These are phyloP conservation scores for Aspergillus japonicus DNA, from an alignment of 2,329 filamentous ascomycete species.

Conservation along the genomic window DNA sequence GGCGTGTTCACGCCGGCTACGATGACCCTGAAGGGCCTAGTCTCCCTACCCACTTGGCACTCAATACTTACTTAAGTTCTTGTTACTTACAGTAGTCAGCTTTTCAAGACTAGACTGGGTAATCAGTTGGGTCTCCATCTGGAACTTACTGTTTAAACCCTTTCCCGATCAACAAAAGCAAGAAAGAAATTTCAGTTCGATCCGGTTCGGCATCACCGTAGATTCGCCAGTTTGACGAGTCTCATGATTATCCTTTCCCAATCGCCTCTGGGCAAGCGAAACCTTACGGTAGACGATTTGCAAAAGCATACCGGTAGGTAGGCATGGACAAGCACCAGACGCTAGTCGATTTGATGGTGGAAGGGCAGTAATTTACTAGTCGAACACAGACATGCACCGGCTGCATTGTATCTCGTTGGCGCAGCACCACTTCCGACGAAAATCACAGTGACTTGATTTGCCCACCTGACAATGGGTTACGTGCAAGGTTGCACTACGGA, in stretches of 20 bases:
- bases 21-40: neutral
- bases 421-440: neutral
- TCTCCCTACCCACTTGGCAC: neutral
- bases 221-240: conserved; percentile 7
- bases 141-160: neutral
- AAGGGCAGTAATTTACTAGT: neutral
- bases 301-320: neutral
- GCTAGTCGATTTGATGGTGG: neutral
- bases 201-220: neutral
- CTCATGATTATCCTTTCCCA: conserved; percentile 17
- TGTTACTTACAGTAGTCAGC: neutral
- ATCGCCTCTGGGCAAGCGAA: conserved; percentile 10
- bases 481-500: neutral
- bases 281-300: too few relatives aligned
- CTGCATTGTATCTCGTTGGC: neutral
- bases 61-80: neutral
- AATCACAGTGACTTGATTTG: neutral
- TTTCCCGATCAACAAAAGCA: neutral
- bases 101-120: neutral
- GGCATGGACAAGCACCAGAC: neutral
- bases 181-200: neutral
- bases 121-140: neutral
- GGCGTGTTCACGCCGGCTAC: neutral
- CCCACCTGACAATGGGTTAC: neutral
- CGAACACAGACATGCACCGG: neutral